phyloP scores from a whole-genome alignment of 805 yeast genomes.

The Ogataea wickerhamii region DNA sequence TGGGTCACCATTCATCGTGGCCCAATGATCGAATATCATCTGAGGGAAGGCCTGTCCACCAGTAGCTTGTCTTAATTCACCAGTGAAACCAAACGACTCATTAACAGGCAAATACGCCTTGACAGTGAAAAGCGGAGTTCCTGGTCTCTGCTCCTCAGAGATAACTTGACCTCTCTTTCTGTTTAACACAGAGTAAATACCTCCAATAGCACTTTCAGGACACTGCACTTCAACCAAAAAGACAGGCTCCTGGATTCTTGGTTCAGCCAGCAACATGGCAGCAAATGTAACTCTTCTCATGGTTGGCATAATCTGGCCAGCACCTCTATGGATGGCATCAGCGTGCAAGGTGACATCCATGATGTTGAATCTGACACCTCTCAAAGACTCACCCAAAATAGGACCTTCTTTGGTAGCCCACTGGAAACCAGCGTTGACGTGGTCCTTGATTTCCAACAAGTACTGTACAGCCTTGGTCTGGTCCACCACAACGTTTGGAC shows the following conservation, averaged over 20 bases:
- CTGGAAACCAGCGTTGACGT: slow-evolving; percentile 99
- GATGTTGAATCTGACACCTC: slow-evolving; percentile 96
- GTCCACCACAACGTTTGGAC: slow-evolving; percentile 98
- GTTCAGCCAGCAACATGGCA: slow-evolving; percentile 96
- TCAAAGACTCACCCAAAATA: slow-evolving; percentile 91
- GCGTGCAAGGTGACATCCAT: slow-evolving; percentile 99
- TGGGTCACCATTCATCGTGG: slow-evolving; percentile 87
- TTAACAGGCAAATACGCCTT: slow-evolving; percentile 99
- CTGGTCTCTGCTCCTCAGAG: slow-evolving; percentile 99
- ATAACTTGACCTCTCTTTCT: slow-evolving; percentile 99
- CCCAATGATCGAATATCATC: slow-evolving; percentile 99
- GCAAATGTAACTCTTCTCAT: slow-evolving; percentile 99
- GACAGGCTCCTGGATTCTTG: slow-evolving; percentile 98
- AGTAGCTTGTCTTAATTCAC: slow-evolving; percentile 99
- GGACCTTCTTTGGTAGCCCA: slow-evolving; percentile 99
- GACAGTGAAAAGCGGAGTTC: slow-evolving; percentile 99
- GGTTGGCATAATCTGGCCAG: slow-evolving; percentile 99
- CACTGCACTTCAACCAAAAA: slow-evolving; percentile 99
- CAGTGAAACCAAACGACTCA: slow-evolving; percentile 99
- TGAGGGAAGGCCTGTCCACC: slow-evolving; percentile 99
- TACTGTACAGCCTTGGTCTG: slow-evolving; percentile 99
- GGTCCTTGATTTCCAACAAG: slow-evolving; percentile 98
- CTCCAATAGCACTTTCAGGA: slow-evolving; percentile 99
- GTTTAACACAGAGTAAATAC: slow-evolving; percentile 99
- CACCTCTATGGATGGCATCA: slow-evolving; percentile 99